phyloP scores from a whole-genome alignment of 2,329 filamentous ascomycete genomes.

The Penicillium thymicola region DNA sequence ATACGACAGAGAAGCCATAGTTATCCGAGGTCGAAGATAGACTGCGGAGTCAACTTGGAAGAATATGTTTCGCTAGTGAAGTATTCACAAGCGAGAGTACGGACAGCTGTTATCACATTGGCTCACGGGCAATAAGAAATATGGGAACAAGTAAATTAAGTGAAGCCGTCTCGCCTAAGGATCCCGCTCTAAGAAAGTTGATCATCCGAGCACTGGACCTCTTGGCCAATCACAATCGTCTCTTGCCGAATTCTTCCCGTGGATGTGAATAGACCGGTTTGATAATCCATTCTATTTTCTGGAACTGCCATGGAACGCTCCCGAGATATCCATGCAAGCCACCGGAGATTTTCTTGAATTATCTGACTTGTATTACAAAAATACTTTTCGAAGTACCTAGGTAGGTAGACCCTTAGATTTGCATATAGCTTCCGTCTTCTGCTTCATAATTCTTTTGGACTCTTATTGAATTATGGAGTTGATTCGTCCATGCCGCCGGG shows the following conservation, averaged over 20 bases:
- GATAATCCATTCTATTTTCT: constrained; percentile 4
- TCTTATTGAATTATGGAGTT: background rate
- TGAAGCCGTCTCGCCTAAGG: constrained; percentile 33
- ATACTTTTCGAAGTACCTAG: background rate
- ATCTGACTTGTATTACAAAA: background rate
- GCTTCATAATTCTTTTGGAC: background rate
- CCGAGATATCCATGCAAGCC: background rate
- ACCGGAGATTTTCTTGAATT: background rate
- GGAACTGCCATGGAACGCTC: background rate
- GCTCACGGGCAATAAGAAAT: background rate
- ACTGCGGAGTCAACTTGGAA: background rate
- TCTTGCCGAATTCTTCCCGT: constrained; percentile 31
- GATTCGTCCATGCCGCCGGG: background rate
- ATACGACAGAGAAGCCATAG: constrained; percentile 4
- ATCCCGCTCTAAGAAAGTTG: constrained; percentile 38
- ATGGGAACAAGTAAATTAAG: constrained; percentile 6
- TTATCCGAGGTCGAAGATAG: constrained; percentile 1
- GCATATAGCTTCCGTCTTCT: background rate
- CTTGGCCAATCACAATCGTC: constrained; percentile 32
- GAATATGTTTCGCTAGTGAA: background rate
- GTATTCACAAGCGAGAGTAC: constrained; percentile 1
- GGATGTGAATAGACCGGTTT: background rate
- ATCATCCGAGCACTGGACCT: constrained; percentile 22
- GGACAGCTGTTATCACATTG: background rate
- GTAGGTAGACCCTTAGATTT: background rate